Evolutionary conservation across 345 rosid genomes (phyloP).

Genomic region (Citropsis articulata): DNA sequence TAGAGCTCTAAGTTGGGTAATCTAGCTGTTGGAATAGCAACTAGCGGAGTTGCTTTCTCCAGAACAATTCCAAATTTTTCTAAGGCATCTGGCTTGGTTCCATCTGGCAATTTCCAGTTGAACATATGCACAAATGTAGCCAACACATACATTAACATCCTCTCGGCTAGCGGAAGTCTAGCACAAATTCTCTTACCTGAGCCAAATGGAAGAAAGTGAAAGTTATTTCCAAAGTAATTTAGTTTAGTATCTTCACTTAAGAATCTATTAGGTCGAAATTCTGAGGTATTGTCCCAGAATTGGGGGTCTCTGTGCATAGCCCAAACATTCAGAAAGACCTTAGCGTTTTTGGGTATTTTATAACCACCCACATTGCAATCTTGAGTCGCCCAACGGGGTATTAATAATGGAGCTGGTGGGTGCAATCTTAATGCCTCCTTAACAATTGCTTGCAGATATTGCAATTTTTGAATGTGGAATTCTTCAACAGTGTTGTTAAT

Average conservation of each 20-base stretch:
- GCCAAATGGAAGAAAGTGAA: constrained; percentile 39
- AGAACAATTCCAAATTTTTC: constrained; percentile 17
- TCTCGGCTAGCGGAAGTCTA: constrained; percentile 33
- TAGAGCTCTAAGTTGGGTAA: neutral
- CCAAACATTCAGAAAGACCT: too few species aligned
- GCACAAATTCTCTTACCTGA: constrained; percentile 37
- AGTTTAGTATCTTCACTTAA: neutral
- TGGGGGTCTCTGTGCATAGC: too few species aligned
- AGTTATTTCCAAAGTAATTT: constrained; percentile 28
- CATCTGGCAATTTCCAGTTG: constrained; percentile 29
- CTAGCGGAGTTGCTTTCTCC: neutral
- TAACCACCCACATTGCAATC: neutral
- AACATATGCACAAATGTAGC: constrained; percentile 32
- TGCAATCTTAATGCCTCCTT: neutral
- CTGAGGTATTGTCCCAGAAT: constrained; percentile 25
- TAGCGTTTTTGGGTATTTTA: too few species aligned
- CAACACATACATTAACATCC: constrained; percentile 21
- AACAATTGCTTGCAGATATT: neutral
- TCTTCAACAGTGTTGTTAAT: neutral
- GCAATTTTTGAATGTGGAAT: neutral
- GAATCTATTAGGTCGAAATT: constrained; percentile 30
- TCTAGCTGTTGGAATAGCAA: neutral
- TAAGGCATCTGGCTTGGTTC: neutral
- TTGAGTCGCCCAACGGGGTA: neutral
- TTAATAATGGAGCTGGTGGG: neutral